phyloP scores from a whole-genome alignment of 371 early-diverging fungal genomes.

The Mortierella sp. region DNA sequence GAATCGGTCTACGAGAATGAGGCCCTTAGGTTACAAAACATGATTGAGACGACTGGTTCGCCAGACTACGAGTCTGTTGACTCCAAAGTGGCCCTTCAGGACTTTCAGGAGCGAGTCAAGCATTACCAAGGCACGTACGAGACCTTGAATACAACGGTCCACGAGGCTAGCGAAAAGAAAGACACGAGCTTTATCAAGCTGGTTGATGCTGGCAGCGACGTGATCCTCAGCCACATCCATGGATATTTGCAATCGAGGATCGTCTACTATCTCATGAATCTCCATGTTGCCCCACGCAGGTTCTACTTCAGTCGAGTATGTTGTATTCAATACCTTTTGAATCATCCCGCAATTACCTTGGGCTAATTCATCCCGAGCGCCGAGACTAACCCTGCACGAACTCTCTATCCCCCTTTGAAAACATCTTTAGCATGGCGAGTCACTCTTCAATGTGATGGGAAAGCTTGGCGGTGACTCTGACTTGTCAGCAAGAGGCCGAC shows the following conservation, averaged over 20 bases:
- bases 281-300: slow-evolving; percentile 89
- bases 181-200: slow-evolving; percentile 88
- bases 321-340: slow-evolving; percentile 1
- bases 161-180: slow-evolving; percentile 53
- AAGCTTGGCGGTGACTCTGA: slow-evolving; percentile 96
- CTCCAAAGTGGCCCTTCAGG: slow-evolving; percentile 80
- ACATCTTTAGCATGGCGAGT: slow-evolving; percentile 88
- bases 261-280: slow-evolving; percentile 97
- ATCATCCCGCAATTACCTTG: neutral
- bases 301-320: slow-evolving; percentile 88
- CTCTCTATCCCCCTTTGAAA: neutral
- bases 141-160: slow-evolving; percentile 61
- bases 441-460: slow-evolving; percentile 83
- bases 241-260: slow-evolving; percentile 95
- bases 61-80: slow-evolving; percentile 89
- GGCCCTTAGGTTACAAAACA: slow-evolving; percentile 83
- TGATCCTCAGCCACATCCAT: slow-evolving; percentile 86
- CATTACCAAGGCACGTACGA: slow-evolving; percentile 92
- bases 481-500: slow-evolving; percentile 84
- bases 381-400: neutral
- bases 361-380: neutral
- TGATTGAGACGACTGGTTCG: slow-evolving; percentile 89
- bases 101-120: slow-evolving; percentile 85
- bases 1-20: slow-evolving; percentile 94
- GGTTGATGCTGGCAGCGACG: slow-evolving; percentile 91